phyloP scores from a whole-genome alignment of 2,329 filamentous ascomycete species.

The Ceratocystis alfenasii region DNA sequence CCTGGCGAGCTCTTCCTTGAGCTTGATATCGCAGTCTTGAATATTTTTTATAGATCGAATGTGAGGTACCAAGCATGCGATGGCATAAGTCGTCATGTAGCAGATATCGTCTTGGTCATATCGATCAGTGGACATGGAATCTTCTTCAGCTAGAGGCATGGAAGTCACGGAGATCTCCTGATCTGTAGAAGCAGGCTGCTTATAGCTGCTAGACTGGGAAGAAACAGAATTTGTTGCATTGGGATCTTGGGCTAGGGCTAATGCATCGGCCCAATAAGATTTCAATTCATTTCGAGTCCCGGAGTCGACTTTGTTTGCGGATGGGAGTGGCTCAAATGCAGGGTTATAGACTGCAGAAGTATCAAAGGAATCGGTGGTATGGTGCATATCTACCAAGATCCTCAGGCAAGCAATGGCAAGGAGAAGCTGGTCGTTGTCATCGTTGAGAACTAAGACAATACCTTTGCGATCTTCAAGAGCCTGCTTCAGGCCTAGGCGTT shows the following conservation, averaged over 20 bases:
- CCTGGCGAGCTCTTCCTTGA: neutral
- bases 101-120: slow-evolving; percentile 13
- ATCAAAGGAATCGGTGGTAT: neutral
- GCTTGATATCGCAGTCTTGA: neutral
- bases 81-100: slow-evolving; percentile 15
- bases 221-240: neutral
- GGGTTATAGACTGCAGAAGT: neutral
- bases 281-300: neutral
- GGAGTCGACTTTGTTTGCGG: neutral
- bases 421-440: neutral
- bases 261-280: neutral
- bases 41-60: neutral
- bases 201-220: too few relatives aligned
- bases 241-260: neutral
- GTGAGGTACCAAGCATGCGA: slow-evolving; percentile 10
- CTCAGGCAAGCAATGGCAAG: neutral
- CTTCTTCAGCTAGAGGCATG: neutral
- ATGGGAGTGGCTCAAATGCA: neutral
- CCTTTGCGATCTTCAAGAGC: neutral
- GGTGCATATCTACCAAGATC: neutral
- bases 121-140: neutral
- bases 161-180: neutral
- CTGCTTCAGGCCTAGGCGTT: neutral
- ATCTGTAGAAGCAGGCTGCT: neutral
- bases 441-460: neutral